phyloP scores from a whole-genome alignment of 257 asterid genomes.

The Solanum pinnatisectum region DNA sequence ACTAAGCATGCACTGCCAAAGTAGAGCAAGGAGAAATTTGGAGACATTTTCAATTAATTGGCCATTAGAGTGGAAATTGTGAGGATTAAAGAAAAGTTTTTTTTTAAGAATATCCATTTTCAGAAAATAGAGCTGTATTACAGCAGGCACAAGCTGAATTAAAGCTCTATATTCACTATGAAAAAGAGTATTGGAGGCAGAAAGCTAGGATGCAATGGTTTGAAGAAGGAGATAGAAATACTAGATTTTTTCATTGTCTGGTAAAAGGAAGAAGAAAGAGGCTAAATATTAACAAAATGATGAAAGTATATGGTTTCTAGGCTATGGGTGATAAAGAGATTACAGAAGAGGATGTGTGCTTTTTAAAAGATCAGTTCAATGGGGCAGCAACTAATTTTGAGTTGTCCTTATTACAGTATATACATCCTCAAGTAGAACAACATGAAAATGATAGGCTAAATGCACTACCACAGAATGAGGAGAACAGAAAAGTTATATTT shows the following conservation, averaged over 20 bases:
- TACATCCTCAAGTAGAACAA: not conserved
- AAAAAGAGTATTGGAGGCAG: not conserved
- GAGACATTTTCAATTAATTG: not conserved
- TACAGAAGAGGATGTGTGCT: not conserved
- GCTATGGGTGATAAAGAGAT: not conserved
- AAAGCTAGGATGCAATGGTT: not conserved
- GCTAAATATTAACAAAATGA: too few species aligned
- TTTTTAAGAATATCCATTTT: not conserved
- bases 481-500: too few species aligned
- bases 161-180: not conserved
- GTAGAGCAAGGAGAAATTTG: not conserved
- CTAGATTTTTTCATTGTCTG: not conserved
- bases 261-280: not conserved
- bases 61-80: not conserved
- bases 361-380: not conserved
- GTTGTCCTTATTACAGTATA: not conserved
- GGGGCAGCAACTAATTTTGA: not conserved
- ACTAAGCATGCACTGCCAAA: not conserved
- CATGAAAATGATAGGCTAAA: not conserved
- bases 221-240: not conserved
- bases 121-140: too few species aligned
- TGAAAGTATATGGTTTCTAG: not conserved
- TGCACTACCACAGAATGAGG: not conserved
- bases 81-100: not conserved
- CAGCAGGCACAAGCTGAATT: not conserved